phyloP scores from a whole-genome alignment of 495 filamentous ascomycete species.

The Daldinia vernicosa region DNA sequence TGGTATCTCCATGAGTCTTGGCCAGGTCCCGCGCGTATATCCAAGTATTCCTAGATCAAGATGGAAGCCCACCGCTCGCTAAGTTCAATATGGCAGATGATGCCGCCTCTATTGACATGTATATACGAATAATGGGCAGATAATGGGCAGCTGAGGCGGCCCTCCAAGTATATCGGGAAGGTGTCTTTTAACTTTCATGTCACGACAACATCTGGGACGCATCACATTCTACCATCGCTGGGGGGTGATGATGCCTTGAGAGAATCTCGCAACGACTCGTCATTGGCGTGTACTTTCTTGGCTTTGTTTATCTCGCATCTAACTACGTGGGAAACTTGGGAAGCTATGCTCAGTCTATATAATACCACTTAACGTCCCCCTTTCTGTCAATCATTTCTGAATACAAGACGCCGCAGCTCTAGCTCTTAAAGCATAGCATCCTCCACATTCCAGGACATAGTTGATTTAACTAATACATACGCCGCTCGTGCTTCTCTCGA shows the following conservation, averaged over 20 bases:
- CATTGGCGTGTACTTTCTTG: constrained; percentile 6
- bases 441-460: background rate
- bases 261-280: constrained; percentile 1
- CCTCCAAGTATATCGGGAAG: constrained; percentile 35
- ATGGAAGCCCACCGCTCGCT: constrained; percentile 14
- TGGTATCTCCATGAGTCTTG: constrained; percentile 8
- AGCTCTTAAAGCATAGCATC: constrained; percentile 1
- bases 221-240: constrained; percentile 18
- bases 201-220: constrained; percentile 25
- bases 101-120: constrained; percentile 2
- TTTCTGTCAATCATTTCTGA: background rate
- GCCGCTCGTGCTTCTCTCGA: background rate
- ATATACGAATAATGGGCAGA: constrained; percentile 18
- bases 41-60: constrained; percentile 11
- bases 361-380: constrained; percentile 26
- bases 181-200: constrained; percentile 32
- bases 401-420: constrained; percentile 15
- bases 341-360: constrained; percentile 18
- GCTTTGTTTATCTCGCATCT: constrained; percentile 7
- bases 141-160: constrained; percentile 30
- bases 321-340: background rate
- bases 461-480: background rate
- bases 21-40: constrained; percentile 15
- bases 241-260: constrained; percentile 18
- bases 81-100: constrained; percentile 36